These are phyloP conservation scores for Logfia minima DNA, from an alignment of 129 eudicot species.

Conservation along the genomic window DNA sequence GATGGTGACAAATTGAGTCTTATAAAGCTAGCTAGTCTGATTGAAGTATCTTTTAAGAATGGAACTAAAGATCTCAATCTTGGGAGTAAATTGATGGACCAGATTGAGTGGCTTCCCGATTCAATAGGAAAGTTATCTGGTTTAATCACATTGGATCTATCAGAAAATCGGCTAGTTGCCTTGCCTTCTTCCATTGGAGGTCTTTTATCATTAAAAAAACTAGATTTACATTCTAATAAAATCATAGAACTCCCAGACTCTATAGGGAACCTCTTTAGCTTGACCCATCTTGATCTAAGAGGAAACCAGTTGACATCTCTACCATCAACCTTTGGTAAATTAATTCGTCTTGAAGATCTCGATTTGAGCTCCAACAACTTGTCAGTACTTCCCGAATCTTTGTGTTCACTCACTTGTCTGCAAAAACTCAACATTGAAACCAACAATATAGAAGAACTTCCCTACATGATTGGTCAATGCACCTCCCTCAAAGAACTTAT, in stretches of 20 bases:
- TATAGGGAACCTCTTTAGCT: slow-evolving; percentile 62
- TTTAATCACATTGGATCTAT: slow-evolving; percentile 62
- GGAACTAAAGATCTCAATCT: slow-evolving; percentile 70
- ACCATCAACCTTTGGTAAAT: slow-evolving; percentile 53
- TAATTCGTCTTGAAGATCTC: slow-evolving; percentile 68
- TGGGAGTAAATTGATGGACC: slow-evolving; percentile 57
- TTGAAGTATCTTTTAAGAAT: slow-evolving; percentile 76
- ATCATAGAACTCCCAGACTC: slow-evolving; percentile 69
- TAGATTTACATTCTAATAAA: slow-evolving; percentile 69
- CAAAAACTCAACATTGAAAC: slow-evolving; percentile 66
- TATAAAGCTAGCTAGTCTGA: slow-evolving; percentile 77
- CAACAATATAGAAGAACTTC: slow-evolving; percentile 79
- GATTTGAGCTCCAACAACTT: slow-evolving; percentile 80
- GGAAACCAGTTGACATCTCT: slow-evolving; percentile 64
- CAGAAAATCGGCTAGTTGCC: slow-evolving; percentile 63
- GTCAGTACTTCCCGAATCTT: slow-evolving; percentile 56
- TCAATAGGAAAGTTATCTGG: slow-evolving; percentile 73
- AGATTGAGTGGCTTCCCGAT: slow-evolving; percentile 92
- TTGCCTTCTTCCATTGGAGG: slow-evolving; percentile 66
- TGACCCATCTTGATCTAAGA: slow-evolving; percentile 61
- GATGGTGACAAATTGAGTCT: slow-evolving; percentile 70
- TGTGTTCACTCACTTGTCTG: slow-evolving; percentile 66
- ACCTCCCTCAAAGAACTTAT: slow-evolving; percentile 70
- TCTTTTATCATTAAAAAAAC: slow-evolving; percentile 56
- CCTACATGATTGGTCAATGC: slow-evolving; percentile 69